Conservation (phyloP, 306 rosid genomes). For the Luffa acutangula region DNA sequence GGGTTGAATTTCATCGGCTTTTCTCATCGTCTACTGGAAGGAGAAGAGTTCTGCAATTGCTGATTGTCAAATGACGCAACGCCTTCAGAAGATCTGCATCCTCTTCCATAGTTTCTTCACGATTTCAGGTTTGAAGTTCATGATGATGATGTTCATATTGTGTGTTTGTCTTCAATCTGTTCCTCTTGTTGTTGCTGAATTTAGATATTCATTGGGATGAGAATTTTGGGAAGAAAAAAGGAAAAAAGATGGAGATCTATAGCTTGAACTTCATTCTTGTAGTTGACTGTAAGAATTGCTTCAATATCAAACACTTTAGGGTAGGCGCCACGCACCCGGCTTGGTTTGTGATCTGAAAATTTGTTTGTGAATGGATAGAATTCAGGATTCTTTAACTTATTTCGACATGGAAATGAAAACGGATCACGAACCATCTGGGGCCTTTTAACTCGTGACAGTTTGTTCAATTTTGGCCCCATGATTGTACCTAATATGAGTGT, state of each 20-base stretch:
- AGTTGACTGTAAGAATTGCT: neutral
- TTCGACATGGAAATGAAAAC: neutral
- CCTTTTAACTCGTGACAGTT: neutral
- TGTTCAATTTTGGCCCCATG: neutral
- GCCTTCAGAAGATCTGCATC: slow-evolving; percentile 37
- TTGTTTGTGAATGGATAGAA: neutral
- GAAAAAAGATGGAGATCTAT: neutral
- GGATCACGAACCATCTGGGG: neutral
- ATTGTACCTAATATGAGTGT: slow-evolving; percentile 20
- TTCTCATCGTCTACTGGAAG: slow-evolving; percentile 19
- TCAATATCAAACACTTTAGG: neutral
- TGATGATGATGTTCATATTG: neutral
- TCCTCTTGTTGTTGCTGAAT: neutral
- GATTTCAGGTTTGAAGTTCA: slow-evolving; percentile 31
- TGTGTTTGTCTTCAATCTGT: slow-evolving; percentile 7
- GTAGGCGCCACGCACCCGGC: neutral
- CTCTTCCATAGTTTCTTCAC: slow-evolving; percentile 26
- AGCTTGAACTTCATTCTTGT: neutral
- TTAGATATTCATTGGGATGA: neutral
- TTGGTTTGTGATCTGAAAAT: neutral
- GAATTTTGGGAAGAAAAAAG: too few species aligned
- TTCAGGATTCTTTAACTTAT: neutral
- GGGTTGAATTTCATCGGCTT: slow-evolving; percentile 7
- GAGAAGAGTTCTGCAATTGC: slow-evolving; percentile 23
- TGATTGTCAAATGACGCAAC: slow-evolving; percentile 56